Percentiles rank a stretch among this genome's conserved stretches.
phyloP scores from a whole-genome alignment of 768 basidiomycete genomes.

The Crepidotus variabilis region DNA sequence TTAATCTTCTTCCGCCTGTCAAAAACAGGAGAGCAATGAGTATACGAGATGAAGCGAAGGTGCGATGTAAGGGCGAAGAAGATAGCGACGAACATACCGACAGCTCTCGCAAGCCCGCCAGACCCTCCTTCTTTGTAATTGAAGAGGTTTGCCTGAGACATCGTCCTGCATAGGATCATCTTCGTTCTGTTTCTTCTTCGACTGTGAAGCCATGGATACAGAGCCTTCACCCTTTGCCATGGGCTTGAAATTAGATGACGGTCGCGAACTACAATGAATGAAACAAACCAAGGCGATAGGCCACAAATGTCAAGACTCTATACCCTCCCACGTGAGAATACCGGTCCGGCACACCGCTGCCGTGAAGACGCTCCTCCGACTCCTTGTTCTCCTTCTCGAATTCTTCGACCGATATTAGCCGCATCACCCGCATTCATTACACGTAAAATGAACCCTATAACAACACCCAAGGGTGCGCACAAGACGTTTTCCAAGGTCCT shows the following conservation, averaged over 20 bases:
- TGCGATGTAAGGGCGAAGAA: slow-evolving; percentile 17
- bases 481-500: too few species aligned
- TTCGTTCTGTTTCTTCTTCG: slow-evolving; percentile 74
- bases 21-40: slow-evolving; percentile 13
- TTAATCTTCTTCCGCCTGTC: slow-evolving; percentile 88
- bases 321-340: slow-evolving; percentile 22
- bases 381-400: not conserved
- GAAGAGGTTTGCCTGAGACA: slow-evolving; percentile 62
- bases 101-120: slow-evolving; percentile 92
- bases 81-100: slow-evolving; percentile 46
- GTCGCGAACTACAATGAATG: slow-evolving; percentile 18
- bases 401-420: not conserved
- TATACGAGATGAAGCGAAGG: slow-evolving; percentile 4
- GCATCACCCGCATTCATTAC: not conserved
- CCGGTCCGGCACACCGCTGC: slow-evolving; percentile 16
- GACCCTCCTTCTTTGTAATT: slow-evolving; percentile 75
- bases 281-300: slow-evolving; percentile 25
- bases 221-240: slow-evolving; percentile 53
- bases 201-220: slow-evolving; percentile 46
- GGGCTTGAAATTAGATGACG: slow-evolving; percentile 16
- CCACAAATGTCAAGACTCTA: slow-evolving; percentile 23
- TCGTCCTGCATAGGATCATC: slow-evolving; percentile 59
- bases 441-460: not conserved
- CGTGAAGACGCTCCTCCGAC: not conserved
- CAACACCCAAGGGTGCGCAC: not conserved